Percentiles rank a stretch among this genome's conserved stretches.
These are phyloP conservation scores for Silene noctiflora DNA, from an alignment of 179 eudicot species.

Conservation along the genomic window DNA sequence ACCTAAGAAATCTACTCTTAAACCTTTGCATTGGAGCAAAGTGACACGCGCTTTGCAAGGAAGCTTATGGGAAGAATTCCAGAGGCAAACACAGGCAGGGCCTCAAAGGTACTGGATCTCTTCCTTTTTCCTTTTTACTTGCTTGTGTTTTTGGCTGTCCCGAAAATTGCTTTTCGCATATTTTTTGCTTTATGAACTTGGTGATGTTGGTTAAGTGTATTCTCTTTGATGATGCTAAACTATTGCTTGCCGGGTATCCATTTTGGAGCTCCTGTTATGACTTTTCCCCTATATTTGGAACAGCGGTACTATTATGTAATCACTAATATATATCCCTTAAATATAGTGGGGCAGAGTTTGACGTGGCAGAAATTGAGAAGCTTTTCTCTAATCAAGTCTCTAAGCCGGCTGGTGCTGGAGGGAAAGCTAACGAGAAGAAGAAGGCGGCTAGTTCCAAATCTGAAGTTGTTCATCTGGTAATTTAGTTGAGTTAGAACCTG, in stretches of 20 bases:
- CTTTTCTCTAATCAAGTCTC: slow-evolving; percentile 86
- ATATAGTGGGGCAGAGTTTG: slow-evolving; percentile 77
- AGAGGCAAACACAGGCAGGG: slow-evolving; percentile 57
- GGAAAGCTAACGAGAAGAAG: slow-evolving; percentile 53
- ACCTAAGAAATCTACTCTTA: slow-evolving; percentile 55
- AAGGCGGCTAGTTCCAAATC: slow-evolving; percentile 77
- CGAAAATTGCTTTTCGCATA: neutral
- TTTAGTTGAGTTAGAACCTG: neutral
- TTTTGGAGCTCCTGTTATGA: slow-evolving; percentile 6
- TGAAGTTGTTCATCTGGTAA: slow-evolving; percentile 90
- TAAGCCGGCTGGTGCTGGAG: slow-evolving; percentile 52
- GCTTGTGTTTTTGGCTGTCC: neutral
- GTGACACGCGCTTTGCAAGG: slow-evolving; percentile 85
- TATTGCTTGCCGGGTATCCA: neutral
- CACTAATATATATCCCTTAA: slow-evolving; percentile 37
- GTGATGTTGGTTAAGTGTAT: neutral
- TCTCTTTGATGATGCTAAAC: neutral
- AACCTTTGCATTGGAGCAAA: slow-evolving; percentile 98
- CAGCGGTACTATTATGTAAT: slow-evolving; percentile 14
- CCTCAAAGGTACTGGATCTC: slow-evolving; percentile 62
- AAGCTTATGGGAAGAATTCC: slow-evolving; percentile 94
- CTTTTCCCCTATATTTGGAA: neutral
- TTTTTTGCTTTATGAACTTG: slow-evolving; percentile 3
- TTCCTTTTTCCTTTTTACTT: slow-evolving; percentile 18
- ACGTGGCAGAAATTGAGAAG: slow-evolving; percentile 84